Conservation (phyloP, 139 green algal genomes). For the Penium margaritaceum region DNA sequence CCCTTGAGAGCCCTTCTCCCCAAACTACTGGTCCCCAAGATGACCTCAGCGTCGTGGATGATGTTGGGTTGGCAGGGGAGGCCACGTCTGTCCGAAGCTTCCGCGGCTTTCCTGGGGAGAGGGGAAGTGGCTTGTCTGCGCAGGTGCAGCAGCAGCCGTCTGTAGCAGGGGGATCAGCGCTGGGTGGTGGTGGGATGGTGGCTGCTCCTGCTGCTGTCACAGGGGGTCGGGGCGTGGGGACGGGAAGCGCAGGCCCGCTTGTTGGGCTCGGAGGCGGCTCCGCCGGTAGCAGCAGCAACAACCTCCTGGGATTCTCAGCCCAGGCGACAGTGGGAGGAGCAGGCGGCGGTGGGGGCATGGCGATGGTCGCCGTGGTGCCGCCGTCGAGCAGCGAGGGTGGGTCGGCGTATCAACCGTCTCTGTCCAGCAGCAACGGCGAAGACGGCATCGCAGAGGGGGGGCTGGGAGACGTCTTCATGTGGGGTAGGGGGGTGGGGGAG, state of each 20-base stretch:
- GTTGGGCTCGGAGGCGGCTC: not conserved
- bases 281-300: not conserved
- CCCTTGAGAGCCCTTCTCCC: not conserved
- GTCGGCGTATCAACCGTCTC: too few relatives aligned
- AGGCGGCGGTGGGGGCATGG: not conserved
- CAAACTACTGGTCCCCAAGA: not conserved
- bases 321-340: not conserved
- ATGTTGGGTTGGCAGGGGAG: too few relatives aligned
- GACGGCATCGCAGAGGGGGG: not conserved
- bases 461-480: slow-evolving; percentile 44
- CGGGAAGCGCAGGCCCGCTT: not conserved
- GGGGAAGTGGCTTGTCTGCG: too few relatives aligned
- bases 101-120: too few relatives aligned
- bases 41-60: not conserved
- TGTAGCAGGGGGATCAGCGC: too few relatives aligned
- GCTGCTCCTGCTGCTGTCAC: too few relatives aligned
- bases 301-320: not conserved
- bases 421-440: not conserved
- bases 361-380: not conserved
- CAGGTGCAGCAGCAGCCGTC: too few relatives aligned
- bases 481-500: slow-evolving; percentile 39
- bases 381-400: not conserved
- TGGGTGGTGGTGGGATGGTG: too few relatives aligned
- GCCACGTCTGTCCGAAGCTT: too few relatives aligned
- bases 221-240: too few relatives aligned